phyloP scores from a whole-genome alignment of 495 filamentous ascomycete species.

The Aspergillus hancockii region DNA sequence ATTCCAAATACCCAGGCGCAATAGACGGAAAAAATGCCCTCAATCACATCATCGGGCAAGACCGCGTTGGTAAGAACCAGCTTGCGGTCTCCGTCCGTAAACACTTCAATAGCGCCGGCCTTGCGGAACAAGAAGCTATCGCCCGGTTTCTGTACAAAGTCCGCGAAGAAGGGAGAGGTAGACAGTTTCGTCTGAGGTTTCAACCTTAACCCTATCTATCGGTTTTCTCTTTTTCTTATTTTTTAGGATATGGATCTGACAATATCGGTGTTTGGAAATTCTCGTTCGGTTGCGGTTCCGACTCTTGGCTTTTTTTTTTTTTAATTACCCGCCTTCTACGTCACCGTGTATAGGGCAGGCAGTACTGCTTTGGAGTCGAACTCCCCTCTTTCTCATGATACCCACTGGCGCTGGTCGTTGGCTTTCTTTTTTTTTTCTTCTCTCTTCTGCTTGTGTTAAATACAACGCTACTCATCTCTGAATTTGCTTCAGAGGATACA shows the following conservation, averaged over 20 bases:
- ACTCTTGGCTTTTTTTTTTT: background rate
- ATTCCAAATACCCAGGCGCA: slow-evolving; percentile 8
- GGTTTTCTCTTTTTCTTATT: slow-evolving; percentile 6
- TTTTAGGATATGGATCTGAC: slow-evolving; percentile 4
- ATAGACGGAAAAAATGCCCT: slow-evolving; percentile 27
- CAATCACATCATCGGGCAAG: slow-evolving; percentile 41
- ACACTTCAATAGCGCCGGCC: slow-evolving; percentile 83
- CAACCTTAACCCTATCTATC: slow-evolving; percentile 33
- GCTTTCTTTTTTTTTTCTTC: slow-evolving; percentile 7
- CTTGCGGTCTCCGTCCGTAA: slow-evolving; percentile 81
- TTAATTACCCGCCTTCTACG: slow-evolving; percentile 1
- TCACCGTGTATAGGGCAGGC: background rate
- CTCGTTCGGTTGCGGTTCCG: background rate
- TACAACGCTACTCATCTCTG: background rate
- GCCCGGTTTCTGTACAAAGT: slow-evolving; percentile 87
- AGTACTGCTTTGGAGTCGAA: background rate
- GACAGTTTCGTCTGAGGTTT: slow-evolving; percentile 47
- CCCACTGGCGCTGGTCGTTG: slow-evolving; percentile 19
- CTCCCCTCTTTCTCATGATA: slow-evolving; percentile 25
- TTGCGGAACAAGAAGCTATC: slow-evolving; percentile 85
- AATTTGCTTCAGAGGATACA: background rate
- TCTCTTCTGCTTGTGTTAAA: slow-evolving; percentile 1
- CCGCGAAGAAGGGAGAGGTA: slow-evolving; percentile 46
- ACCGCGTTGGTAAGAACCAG: slow-evolving; percentile 73
- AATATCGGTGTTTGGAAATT: background rate